These are phyloP conservation scores for Perkinsus marinus DNA, from an alignment of 169 alveolate genomes.

Conservation along the genomic window DNA sequence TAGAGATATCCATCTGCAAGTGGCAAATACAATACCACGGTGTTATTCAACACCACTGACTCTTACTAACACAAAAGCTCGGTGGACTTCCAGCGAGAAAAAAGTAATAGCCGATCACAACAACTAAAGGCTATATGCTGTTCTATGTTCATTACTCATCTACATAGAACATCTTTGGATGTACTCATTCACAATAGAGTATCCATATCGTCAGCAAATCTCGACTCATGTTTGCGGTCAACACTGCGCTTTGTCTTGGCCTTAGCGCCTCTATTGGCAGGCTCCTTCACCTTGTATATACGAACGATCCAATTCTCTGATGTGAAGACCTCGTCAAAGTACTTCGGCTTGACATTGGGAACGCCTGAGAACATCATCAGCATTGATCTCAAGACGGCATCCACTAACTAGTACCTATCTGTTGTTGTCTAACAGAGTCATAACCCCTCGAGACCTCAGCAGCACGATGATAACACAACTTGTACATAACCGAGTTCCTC, in stretches of 20 bases:
- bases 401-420: background rate
- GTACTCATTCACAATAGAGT: background rate
- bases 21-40: background rate
- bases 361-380: background rate
- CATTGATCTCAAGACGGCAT: too few species aligned
- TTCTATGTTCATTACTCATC: background rate
- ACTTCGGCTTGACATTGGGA: constrained; percentile 30
- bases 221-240: background rate
- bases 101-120: background rate
- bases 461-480: constrained; percentile 77
- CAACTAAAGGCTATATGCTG: background rate
- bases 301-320: constrained; percentile 92
- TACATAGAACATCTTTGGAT: background rate
- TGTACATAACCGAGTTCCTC: constrained; percentile 79
- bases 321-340: constrained; percentile 90
- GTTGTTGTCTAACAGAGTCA: constrained; percentile 38
- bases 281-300: constrained; percentile 67
- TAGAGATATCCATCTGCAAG: background rate
- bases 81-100: background rate
- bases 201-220: background rate
- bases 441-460: constrained; percentile 74
- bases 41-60: too few species aligned
- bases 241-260: background rate
- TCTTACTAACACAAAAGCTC: too few species aligned
- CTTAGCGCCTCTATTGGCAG: background rate